phyloP scores from a whole-genome alignment of 768 basidiomycete genomes.

The Lentinula detonsa region DNA sequence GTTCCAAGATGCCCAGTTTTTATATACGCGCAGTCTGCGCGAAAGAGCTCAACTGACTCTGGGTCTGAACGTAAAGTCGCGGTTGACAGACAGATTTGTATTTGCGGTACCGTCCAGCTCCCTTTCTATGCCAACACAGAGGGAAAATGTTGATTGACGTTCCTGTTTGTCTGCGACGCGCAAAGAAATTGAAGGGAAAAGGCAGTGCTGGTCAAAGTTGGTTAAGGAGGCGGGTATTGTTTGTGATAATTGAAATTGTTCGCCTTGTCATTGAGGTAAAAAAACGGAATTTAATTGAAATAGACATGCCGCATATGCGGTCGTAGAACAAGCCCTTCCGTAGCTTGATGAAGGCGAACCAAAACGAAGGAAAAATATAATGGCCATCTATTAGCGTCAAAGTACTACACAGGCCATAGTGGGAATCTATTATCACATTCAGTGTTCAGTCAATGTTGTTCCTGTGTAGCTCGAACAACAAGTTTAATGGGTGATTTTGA shows the following conservation, averaged over 20 bases:
- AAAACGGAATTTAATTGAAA: background rate
- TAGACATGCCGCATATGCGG: background rate
- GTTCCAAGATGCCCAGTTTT: background rate
- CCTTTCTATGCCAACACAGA: background rate
- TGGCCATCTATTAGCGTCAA: background rate
- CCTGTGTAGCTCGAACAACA: background rate
- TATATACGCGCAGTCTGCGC: background rate
- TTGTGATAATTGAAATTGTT: background rate
- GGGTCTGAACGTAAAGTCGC: background rate
- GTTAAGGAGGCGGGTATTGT: background rate
- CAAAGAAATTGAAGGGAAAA: background rate
- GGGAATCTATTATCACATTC: background rate
- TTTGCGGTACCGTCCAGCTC: background rate
- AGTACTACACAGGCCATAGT: background rate
- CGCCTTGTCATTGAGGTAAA: background rate
- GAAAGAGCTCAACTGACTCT: background rate
- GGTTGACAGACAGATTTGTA: background rate
- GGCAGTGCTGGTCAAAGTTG: slow-evolving; percentile 1
- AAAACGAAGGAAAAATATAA: background rate
- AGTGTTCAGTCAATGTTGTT: background rate
- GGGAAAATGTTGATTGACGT: slow-evolving; percentile 1
- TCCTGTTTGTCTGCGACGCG: background rate
- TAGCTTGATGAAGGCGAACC: too few species aligned
- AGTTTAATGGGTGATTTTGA: background rate
- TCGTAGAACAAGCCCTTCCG: too few species aligned